Evolutionary conservation across 257 asterid genomes (phyloP).

Genomic region (Ligustrum vulgare): DNA sequence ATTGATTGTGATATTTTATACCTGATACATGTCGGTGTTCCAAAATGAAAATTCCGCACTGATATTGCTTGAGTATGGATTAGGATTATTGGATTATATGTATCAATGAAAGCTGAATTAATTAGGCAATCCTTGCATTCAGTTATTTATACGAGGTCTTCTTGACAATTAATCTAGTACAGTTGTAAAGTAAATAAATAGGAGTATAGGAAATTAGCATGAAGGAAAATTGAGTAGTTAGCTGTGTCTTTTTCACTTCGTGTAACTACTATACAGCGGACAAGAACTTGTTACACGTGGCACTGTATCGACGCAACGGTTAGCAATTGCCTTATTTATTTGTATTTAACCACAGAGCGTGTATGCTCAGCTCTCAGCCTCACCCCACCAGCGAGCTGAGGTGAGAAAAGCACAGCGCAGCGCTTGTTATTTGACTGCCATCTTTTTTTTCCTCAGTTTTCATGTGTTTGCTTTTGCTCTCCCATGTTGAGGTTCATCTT

Average conservation of each 20-base stretch:
- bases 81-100: not conserved
- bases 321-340: not conserved
- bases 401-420: not conserved
- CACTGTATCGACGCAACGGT: not conserved
- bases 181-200: not conserved
- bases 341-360: not conserved
- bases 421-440: not conserved
- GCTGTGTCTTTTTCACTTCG: not conserved
- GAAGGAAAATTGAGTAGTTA: not conserved
- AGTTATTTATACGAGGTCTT: constrained; percentile 4
- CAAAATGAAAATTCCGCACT: not conserved
- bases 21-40: not conserved
- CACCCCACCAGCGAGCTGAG: not conserved
- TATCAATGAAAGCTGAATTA: not conserved
- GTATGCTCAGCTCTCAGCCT: not conserved
- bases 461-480: not conserved
- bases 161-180: not conserved
- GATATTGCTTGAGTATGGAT: not conserved
- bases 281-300: not conserved
- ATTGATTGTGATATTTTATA: not conserved
- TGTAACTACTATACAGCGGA: not conserved
- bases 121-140: not conserved
- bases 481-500: not conserved
- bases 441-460: not conserved
- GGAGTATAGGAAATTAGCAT: not conserved